Evolutionary conservation across 179 eudicot species (phyloP).

Genomic region (Corrigiola litoralis): DNA sequence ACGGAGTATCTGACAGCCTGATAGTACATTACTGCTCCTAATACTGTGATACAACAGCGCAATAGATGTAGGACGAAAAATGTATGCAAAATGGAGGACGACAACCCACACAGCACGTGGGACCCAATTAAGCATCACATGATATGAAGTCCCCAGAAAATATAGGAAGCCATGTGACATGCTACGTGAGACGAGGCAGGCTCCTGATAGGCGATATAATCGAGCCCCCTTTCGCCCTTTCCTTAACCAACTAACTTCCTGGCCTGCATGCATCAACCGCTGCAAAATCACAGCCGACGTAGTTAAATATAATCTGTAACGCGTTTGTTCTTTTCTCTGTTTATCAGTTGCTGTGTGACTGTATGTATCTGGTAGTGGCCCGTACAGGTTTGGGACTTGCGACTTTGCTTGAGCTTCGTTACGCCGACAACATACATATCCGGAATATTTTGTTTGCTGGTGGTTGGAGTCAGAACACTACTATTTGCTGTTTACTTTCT

Average conservation of each 20-base stretch:
- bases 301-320: too few relatives aligned
- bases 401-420: too few relatives aligned
- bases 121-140: not conserved
- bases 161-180: conserved; percentile 12
- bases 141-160: not conserved
- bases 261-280: not conserved
- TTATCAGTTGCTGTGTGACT: not conserved
- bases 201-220: conserved; percentile 5
- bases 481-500: too few relatives aligned
- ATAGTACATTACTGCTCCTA: too few relatives aligned
- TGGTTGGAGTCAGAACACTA: too few relatives aligned
- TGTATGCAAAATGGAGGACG: too few relatives aligned
- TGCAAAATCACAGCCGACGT: not conserved
- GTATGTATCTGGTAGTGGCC: not conserved
- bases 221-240: conserved; percentile 2
- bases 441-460: too few relatives aligned
- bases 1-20: too few relatives aligned
- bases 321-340: too few relatives aligned
- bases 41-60: not conserved
- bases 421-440: too few relatives aligned
- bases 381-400: too few relatives aligned
- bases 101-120: not conserved
- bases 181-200: not conserved
- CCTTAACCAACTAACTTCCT: conserved; percentile 7
- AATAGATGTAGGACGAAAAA: not conserved